Conservation (phyloP, 2,329 filamentous ascomycete genomes). For the Pyrenochaeta sp. region DNA sequence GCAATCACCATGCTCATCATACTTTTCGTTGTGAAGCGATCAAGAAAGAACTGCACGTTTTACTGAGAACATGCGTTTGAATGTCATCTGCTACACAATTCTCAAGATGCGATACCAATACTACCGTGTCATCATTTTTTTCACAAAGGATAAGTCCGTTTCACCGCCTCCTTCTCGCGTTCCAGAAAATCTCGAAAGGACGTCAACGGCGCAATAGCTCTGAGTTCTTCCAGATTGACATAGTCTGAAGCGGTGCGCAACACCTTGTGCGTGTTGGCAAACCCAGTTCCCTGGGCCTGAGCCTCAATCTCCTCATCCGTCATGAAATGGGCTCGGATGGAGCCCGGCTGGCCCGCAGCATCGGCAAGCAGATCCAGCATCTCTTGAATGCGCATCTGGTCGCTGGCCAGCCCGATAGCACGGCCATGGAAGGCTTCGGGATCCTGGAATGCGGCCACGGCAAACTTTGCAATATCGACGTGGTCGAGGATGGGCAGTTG, state of each 20-base stretch:
- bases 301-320: constrained; percentile 3
- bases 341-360: neutral
- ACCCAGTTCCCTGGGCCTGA: neutral
- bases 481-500: constrained; percentile 3
- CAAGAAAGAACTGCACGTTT: no score
- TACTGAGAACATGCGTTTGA: no score
- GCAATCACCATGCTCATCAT: no score
- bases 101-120: no score
- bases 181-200: neutral
- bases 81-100: no score
- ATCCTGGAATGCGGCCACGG: constrained; percentile 1
- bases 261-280: neutral
- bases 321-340: neutral
- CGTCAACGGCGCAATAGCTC: neutral
- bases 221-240: constrained; percentile 3
- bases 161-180: constrained; percentile 2
- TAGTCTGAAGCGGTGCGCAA: neutral
- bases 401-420: constrained; percentile 1
- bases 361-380: constrained; percentile 1
- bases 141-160: neutral
- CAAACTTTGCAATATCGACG: constrained; percentile 2
- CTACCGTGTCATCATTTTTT: neutral
- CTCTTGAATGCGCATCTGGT: neutral
- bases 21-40: no score
- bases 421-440: constrained; percentile 1